A percentile compares a stretch with the other conserved stretches of the same genome.
These are phyloP conservation scores for Russula griseocarnosa DNA, from an alignment of 768 basidiomycete genomes.

Conservation along the genomic window DNA sequence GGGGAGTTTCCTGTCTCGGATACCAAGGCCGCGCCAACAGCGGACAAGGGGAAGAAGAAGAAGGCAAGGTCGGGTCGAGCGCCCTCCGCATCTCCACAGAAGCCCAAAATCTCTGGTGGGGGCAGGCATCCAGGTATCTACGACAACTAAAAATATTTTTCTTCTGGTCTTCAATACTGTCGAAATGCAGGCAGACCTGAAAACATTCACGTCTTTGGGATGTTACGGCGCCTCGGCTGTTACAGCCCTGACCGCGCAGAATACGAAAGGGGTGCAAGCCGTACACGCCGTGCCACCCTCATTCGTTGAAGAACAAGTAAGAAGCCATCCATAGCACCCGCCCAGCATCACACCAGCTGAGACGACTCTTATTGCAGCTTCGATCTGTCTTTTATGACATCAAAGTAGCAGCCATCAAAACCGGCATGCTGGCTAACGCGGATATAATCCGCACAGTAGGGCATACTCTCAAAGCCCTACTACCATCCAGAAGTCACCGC, in stretches of 20 bases:
- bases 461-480: constrained; percentile 42
- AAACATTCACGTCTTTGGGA: constrained; percentile 71
- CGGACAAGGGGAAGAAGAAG: not conserved
- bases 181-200: constrained; percentile 68
- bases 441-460: constrained; percentile 51
- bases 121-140: constrained; percentile 80
- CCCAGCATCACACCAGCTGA: too few species aligned
- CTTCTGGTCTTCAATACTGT: not conserved
- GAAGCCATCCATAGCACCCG: constrained; percentile 26
- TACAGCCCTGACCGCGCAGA: constrained; percentile 87
- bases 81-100: constrained; percentile 43
- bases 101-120: constrained; percentile 69
- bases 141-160: too few species aligned
- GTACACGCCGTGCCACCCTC: constrained; percentile 62
- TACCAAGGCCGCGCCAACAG: not conserved
- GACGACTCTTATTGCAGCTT: constrained; percentile 45
- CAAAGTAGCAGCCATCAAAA: constrained; percentile 70
- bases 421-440: constrained; percentile 79
- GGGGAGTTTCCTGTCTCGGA: not conserved
- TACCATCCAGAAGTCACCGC: constrained; percentile 36
- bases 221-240: constrained; percentile 80
- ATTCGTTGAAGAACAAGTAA: constrained; percentile 73
- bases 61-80: constrained; percentile 19
- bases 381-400: constrained; percentile 68
- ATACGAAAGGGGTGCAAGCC: constrained; percentile 77